These are phyloP conservation scores for Ulota crispa DNA, from an alignment of 225 moss, liverwort and hornwort genomes.

Conservation along the genomic window DNA sequence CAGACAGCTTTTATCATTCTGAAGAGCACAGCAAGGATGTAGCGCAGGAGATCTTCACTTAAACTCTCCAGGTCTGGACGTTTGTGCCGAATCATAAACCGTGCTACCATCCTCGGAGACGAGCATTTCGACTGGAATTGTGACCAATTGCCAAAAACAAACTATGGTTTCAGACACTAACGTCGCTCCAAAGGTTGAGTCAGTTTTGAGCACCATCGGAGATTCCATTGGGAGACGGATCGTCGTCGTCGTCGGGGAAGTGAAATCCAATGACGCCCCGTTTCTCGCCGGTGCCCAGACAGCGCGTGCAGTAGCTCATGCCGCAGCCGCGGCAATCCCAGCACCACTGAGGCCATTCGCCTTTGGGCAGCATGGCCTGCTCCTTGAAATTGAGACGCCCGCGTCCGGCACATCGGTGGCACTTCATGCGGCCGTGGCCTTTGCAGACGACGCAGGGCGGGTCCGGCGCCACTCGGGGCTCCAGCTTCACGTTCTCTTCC, in stretches of 20 bases:
- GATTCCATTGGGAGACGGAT: constrained; percentile 40
- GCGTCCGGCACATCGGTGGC: constrained; percentile 75
- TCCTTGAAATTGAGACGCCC: constrained; percentile 88
- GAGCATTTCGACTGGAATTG: background rate
- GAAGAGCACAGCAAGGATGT: background rate
- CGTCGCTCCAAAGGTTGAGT: constrained; percentile 10
- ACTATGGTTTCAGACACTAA: background rate
- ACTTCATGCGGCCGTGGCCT: constrained; percentile 78
- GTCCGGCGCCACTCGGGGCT: constrained; percentile 68
- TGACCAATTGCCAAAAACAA: background rate
- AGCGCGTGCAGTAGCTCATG: constrained; percentile 81
- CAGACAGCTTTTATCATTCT: constrained; percentile 1
- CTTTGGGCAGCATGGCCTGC: constrained; percentile 80
- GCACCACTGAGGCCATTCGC: constrained; percentile 99
- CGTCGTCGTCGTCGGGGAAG: constrained; percentile 79
- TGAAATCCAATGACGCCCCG: constrained; percentile 90
- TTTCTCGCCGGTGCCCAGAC: constrained; percentile 93
- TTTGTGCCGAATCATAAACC: background rate
- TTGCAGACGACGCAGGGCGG: constrained; percentile 80
- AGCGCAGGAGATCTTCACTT: background rate
- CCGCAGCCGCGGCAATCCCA: constrained; percentile 98
- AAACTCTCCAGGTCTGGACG: background rate
- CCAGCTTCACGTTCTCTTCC: constrained; percentile 82
- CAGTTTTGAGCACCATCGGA: constrained; percentile 70
- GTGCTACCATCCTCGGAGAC: background rate